Evolutionary conservation across 352 stramenopile genomes (phyloP).

Genomic region (Globisporangium alternatum): DNA sequence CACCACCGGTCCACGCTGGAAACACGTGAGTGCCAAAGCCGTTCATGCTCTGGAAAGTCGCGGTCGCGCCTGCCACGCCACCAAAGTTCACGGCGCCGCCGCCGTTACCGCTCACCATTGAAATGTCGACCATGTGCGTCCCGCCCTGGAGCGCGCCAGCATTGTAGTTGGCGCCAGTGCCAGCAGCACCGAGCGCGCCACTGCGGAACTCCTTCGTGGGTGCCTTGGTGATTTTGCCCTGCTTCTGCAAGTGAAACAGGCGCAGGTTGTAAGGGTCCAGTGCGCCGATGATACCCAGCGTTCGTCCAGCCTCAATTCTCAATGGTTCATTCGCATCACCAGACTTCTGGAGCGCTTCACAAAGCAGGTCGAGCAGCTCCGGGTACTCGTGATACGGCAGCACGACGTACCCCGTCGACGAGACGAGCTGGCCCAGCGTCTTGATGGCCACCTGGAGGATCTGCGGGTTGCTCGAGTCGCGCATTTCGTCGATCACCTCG

Average conservation of each 20-base stretch:
- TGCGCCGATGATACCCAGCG: slow-evolving; percentile 75
- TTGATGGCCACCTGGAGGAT: slow-evolving; percentile 86
- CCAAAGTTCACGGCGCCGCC: slow-evolving; percentile 22
- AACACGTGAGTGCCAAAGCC: slow-evolving; percentile 11
- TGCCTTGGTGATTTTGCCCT: slow-evolving; percentile 67
- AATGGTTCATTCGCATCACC: slow-evolving; percentile 75
- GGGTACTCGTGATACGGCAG: slow-evolving; percentile 84
- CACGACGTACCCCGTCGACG: slow-evolving; percentile 81
- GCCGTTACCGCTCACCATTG: slow-evolving; percentile 21
- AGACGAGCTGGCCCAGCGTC: slow-evolving; percentile 79
- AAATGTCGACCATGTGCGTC: slow-evolving; percentile 19
- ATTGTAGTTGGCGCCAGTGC: slow-evolving; percentile 23
- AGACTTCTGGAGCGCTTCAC: slow-evolving; percentile 74
- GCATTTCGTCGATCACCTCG: slow-evolving; percentile 86
- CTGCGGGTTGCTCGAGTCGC: slow-evolving; percentile 80
- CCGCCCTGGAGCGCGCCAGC: slow-evolving; percentile 15
- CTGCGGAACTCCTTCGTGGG: slow-evolving; percentile 74
- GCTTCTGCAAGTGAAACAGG: slow-evolving; percentile 77
- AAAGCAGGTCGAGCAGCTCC: slow-evolving; percentile 77
- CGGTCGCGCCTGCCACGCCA: slow-evolving; percentile 22
- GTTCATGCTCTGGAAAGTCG: slow-evolving; percentile 19
- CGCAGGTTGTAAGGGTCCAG: slow-evolving; percentile 85
- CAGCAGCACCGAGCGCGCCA: slow-evolving; percentile 33
- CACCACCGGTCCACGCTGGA: slow-evolving; percentile 10
- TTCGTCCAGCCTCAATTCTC: slow-evolving; percentile 77